Base-by-base conservation (phyloP, 1,284 basidiomycete species). In the Trichosporon inkin region DNA sequence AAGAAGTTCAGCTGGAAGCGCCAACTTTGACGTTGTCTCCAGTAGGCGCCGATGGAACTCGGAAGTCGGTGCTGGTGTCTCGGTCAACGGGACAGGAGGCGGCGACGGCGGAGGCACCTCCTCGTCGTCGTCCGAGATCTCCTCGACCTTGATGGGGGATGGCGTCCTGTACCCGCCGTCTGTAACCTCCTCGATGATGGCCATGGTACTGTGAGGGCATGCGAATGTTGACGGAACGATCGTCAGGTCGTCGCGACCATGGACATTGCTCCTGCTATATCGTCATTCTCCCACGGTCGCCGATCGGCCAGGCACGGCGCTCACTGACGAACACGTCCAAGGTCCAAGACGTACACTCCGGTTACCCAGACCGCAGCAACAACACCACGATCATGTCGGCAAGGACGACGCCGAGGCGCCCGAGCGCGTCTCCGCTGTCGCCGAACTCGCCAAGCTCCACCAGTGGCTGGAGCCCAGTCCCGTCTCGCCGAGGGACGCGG, bases 141-240 rank as follows among this genome's bases (percentile, higher is more conserved):
- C 56, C 37, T 57, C 60, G 16, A 57, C 39, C 40, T 40, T 49
- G 17, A 56, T 49, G 37, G 53, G 37, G 10, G 53, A 39, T 8
- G 53, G 53, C 20, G 16, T 47, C 53, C 35, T 54, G 40, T 14
- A 35, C 14, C 32, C 59, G 17, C 62, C 62, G 14, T 68, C 69
- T 17, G 64, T 40, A 13, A 73, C 59, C 35, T 72, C 71, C 39
- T 76, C 71, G 28, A 72, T 67, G 44, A 71, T 68, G 6, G 68
- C 69, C 72, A 74, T 75, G 24, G 5, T 66, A 38, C n/a, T 24
- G 6, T 19, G 6, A 10, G 39, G 28, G 7, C 35, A 22, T 36
- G 35, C 16, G 35, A n/a, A n/a, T 8, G 20, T 49, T 35, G 36
- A 38, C n/a, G 32, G 38, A 53, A 6, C 35, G 36, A n/a, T 19